phyloP scores from a whole-genome alignment of 2,329 filamentous ascomycete species.

The Diaporthe sp. region DNA sequence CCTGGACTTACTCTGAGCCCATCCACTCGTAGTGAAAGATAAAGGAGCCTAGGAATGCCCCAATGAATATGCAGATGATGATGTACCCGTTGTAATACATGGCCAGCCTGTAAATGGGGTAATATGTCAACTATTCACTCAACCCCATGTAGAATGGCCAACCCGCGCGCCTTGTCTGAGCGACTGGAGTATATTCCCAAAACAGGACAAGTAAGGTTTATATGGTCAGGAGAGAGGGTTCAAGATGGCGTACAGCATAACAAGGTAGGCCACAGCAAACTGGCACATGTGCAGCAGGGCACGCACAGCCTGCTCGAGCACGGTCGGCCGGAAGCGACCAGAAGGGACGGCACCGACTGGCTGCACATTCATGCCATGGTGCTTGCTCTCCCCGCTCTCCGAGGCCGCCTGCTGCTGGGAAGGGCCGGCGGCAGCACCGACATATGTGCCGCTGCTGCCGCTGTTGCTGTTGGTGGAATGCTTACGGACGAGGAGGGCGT shows the following conservation, averaged over 20 bases:
- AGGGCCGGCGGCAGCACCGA: not conserved
- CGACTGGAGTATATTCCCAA: not conserved
- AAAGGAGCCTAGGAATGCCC: conserved; percentile 69
- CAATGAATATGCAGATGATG: conserved; percentile 73
- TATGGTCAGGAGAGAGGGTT: no score
- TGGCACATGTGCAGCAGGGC: conserved; percentile 67
- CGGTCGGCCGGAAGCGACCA: conserved; percentile 55
- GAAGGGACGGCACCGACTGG: not conserved
- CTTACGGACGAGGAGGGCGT: conserved; percentile 62
- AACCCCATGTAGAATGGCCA: not conserved
- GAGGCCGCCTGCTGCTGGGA: not conserved
- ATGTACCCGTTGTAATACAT: conserved; percentile 59
- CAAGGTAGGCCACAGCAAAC: conserved; percentile 71
- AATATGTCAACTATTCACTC: not conserved
- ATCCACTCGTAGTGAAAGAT: conserved; percentile 56
- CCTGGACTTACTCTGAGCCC: conserved; percentile 13
- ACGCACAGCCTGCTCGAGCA: conserved; percentile 65
- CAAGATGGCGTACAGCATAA: conserved; percentile 61
- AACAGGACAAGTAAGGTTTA: rapidly evolving
- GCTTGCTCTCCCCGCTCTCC: conserved; percentile 12
- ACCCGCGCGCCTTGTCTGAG: not conserved
- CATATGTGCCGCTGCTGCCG: not conserved
- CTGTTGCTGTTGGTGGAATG: not conserved
- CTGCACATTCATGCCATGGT: not conserved
- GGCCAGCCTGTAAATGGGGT: not conserved